Percentiles rank a stretch among this genome's conserved stretches.
phyloP scores from a whole-genome alignment of 73 alveolate species.

The Paramecium biaurelia region DNA sequence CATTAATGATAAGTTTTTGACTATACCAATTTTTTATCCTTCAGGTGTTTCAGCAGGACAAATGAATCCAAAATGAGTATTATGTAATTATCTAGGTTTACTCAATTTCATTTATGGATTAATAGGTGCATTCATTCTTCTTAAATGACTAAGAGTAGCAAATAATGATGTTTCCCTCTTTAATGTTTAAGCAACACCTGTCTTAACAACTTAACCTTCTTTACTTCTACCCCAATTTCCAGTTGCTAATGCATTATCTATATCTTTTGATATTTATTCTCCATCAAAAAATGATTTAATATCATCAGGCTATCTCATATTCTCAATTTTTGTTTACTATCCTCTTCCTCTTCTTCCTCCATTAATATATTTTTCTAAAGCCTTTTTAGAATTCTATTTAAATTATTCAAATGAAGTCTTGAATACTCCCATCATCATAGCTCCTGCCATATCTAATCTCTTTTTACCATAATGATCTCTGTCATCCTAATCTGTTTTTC shows the following conservation, averaged over 20 bases:
- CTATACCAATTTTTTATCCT: slow-evolving; percentile 98
- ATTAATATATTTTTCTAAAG: slow-evolving; percentile 77
- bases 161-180: slow-evolving; percentile 96
- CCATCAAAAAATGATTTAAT: slow-evolving; percentile 41
- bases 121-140: slow-evolving; percentile 97
- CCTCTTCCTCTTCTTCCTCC: slow-evolving; percentile 48
- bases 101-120: slow-evolving; percentile 93
- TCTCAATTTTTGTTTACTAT: not conserved
- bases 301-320: slow-evolving; percentile 25
- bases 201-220: slow-evolving; percentile 89
- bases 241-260: slow-evolving; percentile 95
- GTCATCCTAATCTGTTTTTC: slow-evolving; percentile 98
- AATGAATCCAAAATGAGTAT: slow-evolving; percentile 99
- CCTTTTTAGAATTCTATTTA: slow-evolving; percentile 81
- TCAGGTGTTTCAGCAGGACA: slow-evolving; percentile 99
- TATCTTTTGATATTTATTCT: slow-evolving; percentile 86
- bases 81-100: slow-evolving; percentile 99
- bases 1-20: slow-evolving; percentile 98
- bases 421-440: slow-evolving; percentile 89
- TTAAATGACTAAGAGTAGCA: slow-evolving; percentile 95
- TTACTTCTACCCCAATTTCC: slow-evolving; percentile 98
- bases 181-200: slow-evolving; percentile 99
- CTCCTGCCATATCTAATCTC: slow-evolving; percentile 99
- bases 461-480: slow-evolving; percentile 99
- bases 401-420: slow-evolving; percentile 88